Base-by-base conservation (phyloP, 2,329 filamentous ascomycete species). In the Fusarium decemcellulare region DNA sequence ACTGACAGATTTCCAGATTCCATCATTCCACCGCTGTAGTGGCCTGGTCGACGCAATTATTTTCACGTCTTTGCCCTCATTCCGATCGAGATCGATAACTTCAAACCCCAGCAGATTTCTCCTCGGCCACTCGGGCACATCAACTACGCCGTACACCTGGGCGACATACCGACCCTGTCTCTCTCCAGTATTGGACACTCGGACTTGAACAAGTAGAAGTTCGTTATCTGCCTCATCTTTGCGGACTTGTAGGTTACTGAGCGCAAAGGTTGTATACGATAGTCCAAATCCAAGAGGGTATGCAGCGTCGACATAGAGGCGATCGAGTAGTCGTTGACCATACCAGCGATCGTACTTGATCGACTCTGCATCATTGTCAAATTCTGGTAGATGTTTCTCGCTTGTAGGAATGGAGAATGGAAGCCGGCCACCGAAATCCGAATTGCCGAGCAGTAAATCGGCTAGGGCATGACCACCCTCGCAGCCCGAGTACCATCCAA, bases 251-350 rank as follows among this genome's bases (percentile, higher is more conserved):
- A 58, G 27, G 12, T 50, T 34, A 2, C 36, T 42, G 7, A 58
- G 14, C 3, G 15, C 11, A 29, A 72, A 72, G 0, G 36, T 37
- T 2, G 71, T 72, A 39, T 74, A 74, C 1, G 71, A 74, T 3
- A 72, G 29, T 4, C 72, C 72, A 52, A 64, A 74, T 0, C 70
- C 72, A 6, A 74, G 51, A 7, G 70, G 71, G 16, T 64, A 74
- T 0, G 61, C 63, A 0, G 71, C 68, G 3, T 48, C 48, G 8
- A 70, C 53, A 2, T 54, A 43, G 2, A 62, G 52, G 5, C 57
- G 50, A 27, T 73, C 71, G 2, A 72, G 61, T 6, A 71, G 46
- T 15, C 44, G n/a, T 55, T 74, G 71, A 0, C 68, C 71, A 39
- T 65, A 70, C 65, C 67, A 68, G 2, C 61, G 58, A 32, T 73